phyloP scores from a whole-genome alignment of 257 asterid genomes.

The Vinca minor region DNA sequence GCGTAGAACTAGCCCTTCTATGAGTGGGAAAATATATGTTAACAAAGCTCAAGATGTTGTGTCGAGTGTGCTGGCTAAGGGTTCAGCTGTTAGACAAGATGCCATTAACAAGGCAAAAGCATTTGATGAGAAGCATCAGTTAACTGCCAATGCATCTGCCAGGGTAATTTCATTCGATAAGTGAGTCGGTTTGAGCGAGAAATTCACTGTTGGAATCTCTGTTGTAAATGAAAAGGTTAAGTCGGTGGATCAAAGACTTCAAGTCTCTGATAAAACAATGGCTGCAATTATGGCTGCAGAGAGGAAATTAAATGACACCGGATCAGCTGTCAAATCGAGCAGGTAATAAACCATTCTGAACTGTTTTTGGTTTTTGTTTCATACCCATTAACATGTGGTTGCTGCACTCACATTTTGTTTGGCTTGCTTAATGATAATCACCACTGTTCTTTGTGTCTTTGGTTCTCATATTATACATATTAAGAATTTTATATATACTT shows the following conservation, averaged over 20 bases:
- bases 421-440: not conserved
- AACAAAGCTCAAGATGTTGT: conserved; percentile 89
- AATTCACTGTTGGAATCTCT: conserved; percentile 75
- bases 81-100: conserved; percentile 83
- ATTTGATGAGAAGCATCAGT: conserved; percentile 81
- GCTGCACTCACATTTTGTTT: not conserved
- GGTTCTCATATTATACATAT: not conserved
- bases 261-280: conserved; percentile 93
- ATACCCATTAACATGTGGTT: not conserved
- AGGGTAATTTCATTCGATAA: conserved; percentile 70
- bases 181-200: conserved; percentile 78
- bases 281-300: conserved; percentile 95
- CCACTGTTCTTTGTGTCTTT: conserved; percentile 1
- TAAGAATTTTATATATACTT: not conserved
- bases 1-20: conserved; percentile 43
- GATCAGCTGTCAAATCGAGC: conserved; percentile 98
- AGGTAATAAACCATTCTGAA: conserved; percentile 36
- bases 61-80: conserved; percentile 79
- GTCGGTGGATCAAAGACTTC: conserved; percentile 87
- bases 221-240: conserved; percentile 87
- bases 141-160: conserved; percentile 93
- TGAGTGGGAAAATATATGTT: conserved; percentile 49
- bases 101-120: conserved; percentile 92
- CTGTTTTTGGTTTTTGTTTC: conserved; percentile 1
- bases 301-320: conserved; percentile 81